Conservation (phyloP, 2,329 filamentous ascomycete genomes). For the Laburnicola sp. region DNA sequence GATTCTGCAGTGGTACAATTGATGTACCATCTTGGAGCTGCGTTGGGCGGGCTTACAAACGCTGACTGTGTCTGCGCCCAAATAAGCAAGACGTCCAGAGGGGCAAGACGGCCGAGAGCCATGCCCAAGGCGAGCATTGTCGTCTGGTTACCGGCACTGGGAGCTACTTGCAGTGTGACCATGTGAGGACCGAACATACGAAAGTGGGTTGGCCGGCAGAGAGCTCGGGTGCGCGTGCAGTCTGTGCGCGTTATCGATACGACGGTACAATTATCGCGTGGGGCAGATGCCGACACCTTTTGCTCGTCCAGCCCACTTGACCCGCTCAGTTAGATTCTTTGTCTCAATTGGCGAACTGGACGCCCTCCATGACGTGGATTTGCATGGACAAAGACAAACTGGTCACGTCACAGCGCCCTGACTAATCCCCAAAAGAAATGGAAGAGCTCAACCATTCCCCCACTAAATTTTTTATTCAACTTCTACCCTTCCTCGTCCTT, state of each 20-base stretch:
- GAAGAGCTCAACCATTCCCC: conserved; percentile 24
- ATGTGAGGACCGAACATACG: too few relatives aligned
- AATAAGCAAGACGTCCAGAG: too few relatives aligned
- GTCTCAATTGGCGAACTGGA: conserved; percentile 25
- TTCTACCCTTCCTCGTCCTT: conserved; percentile 40
- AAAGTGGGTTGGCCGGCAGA: too few relatives aligned
- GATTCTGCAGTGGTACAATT: too few relatives aligned
- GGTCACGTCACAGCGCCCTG: conserved; percentile 35
- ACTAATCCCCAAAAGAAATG: conserved; percentile 27
- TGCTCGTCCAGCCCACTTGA: conserved; percentile 10
- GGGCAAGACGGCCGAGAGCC: too few relatives aligned
- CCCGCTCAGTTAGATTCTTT: conserved; percentile 22
- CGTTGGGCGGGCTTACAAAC: too few relatives aligned
- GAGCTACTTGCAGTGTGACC: too few relatives aligned
- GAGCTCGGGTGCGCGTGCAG: not conserved
- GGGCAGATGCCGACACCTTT: conserved; percentile 9
- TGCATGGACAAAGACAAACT: conserved; percentile 20
- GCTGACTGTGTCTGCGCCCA: too few relatives aligned
- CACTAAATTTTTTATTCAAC: conserved; percentile 20
- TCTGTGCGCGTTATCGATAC: conserved; percentile 18
- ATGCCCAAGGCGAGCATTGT: too few relatives aligned
- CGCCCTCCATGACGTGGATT: conserved; percentile 23
- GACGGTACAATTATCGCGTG: conserved; percentile 4
- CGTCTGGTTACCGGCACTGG: too few relatives aligned
- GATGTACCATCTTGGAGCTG: too few relatives aligned